A percentile compares a stretch with the other conserved stretches of the same genome.
These are phyloP conservation scores for Linnemannia schmuckeri DNA, from an alignment of 192 early-diverging fungal species.

Conservation along the genomic window DNA sequence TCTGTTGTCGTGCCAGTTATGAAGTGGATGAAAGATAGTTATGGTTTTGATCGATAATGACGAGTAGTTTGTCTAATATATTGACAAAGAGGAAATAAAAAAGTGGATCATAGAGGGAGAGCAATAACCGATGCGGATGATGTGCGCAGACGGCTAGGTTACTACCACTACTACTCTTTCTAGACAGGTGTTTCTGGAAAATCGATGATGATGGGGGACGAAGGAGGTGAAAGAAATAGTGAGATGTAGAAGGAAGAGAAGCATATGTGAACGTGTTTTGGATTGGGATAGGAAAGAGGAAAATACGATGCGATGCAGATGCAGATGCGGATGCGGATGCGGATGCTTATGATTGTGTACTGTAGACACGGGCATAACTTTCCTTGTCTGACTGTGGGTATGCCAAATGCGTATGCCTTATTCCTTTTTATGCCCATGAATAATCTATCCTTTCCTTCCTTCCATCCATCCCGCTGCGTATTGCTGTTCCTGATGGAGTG, in stretches of 20 bases:
- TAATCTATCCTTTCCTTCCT: no score
- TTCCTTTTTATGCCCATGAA: no score
- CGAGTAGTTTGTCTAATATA: not conserved
- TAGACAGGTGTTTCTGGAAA: slow-evolving; percentile 9
- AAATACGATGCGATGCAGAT: not conserved
- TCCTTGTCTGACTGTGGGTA: no score
- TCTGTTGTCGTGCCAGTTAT: no score
- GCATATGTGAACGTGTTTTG: not conserved
- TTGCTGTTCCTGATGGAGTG: no score
- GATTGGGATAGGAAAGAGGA: not conserved
- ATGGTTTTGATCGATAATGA: not conserved
- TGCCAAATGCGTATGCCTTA: no score
- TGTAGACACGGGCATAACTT: no score
- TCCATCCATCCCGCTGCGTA: no score
- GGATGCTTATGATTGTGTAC: no score
- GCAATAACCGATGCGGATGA: not conserved
- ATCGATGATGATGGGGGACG: not conserved
- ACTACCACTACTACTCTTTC: no score
- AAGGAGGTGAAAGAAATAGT: not conserved
- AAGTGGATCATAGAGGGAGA: not conserved
- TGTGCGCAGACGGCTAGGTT: not conserved
- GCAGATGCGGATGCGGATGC: not conserved
- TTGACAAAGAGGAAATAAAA: not conserved
- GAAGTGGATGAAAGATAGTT: not conserved
- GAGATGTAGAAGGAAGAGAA: not conserved